phyloP scores from a whole-genome alignment of 2,329 filamentous ascomycete genomes.

The Colletotrichum cereale region DNA sequence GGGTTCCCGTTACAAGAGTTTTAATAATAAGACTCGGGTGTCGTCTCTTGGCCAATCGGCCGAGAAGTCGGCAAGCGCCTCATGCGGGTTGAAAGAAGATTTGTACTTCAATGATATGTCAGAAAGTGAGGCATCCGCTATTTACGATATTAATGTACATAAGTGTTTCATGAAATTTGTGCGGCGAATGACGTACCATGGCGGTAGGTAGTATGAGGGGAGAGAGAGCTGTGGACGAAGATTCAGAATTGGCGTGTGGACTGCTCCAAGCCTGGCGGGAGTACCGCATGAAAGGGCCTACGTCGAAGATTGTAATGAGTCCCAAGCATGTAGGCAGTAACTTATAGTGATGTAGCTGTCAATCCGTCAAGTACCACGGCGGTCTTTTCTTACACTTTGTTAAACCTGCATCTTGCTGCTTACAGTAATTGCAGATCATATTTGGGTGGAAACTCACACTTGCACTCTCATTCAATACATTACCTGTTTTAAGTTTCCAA shows the following conservation, averaged over 20 bases:
- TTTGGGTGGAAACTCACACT: too few species aligned
- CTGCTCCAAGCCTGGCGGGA: neutral
- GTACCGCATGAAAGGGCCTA: neutral
- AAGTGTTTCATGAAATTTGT: neutral
- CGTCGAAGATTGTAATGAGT: too few species aligned
- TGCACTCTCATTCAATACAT: too few species aligned
- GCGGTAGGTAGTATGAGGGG: constrained; percentile 1
- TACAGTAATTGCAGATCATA: too few species aligned
- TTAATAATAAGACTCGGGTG: neutral
- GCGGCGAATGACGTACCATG: constrained; percentile 17
- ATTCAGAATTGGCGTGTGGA: constrained; percentile 17
- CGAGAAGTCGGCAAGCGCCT: neutral
- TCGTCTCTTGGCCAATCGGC: constrained; percentile 10
- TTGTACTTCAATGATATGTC: constrained; percentile 2
- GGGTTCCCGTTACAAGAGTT: constrained; percentile 1
- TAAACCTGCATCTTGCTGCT: too few species aligned
- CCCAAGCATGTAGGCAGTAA: too few species aligned
- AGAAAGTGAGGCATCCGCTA: neutral
- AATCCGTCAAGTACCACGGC: too few species aligned
- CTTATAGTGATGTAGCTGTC: too few species aligned
- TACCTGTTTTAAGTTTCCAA: too few species aligned
- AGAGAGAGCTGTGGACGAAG: neutral
- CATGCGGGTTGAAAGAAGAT: neutral
- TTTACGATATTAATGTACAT: neutral
- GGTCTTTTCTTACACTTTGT: too few species aligned